phyloP scores from a whole-genome alignment of 164 flowering plant species.

The Magnolia kwangsiensis region DNA sequence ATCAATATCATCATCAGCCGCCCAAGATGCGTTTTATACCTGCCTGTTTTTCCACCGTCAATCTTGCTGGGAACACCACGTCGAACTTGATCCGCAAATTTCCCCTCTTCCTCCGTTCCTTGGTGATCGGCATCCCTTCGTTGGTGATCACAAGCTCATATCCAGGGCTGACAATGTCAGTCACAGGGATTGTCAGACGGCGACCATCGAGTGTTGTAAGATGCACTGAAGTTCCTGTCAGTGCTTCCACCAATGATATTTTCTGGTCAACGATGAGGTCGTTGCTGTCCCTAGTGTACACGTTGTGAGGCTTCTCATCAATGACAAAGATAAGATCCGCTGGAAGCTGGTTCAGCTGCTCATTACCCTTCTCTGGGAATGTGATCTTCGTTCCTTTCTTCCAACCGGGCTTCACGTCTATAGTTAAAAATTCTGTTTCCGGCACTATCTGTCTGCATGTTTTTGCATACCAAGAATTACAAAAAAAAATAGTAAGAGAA shows the following conservation, averaged over 20 bases:
- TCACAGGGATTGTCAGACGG: conserved; percentile 40
- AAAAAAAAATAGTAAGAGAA: not conserved
- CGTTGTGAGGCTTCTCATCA: conserved; percentile 61
- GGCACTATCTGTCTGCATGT: conserved; percentile 20
- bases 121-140: conserved; percentile 61
- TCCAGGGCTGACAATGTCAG: conserved; percentile 51
- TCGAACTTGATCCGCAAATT: conserved; percentile 38
- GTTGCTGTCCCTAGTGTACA: conserved; percentile 65
- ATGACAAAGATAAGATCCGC: conserved; percentile 68
- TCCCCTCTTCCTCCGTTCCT: conserved; percentile 48
- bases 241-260: conserved; percentile 51
- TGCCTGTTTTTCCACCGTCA: conserved; percentile 33
- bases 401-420: conserved; percentile 78
- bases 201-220: conserved; percentile 60
- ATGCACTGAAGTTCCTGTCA: conserved; percentile 49
- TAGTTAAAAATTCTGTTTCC: conserved; percentile 51
- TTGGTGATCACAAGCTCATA: conserved; percentile 48
- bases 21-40: conserved; percentile 29
- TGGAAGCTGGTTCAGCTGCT: conserved; percentile 47
- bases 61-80: conserved; percentile 34
- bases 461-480: not conserved
- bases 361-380: conserved; percentile 80
- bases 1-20: conserved; percentile 20
- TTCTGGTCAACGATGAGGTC: conserved; percentile 45
- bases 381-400: conserved; percentile 84